Base-by-base conservation (phyloP, 129 eudicot genomes). In the Daucus carota region DNA sequence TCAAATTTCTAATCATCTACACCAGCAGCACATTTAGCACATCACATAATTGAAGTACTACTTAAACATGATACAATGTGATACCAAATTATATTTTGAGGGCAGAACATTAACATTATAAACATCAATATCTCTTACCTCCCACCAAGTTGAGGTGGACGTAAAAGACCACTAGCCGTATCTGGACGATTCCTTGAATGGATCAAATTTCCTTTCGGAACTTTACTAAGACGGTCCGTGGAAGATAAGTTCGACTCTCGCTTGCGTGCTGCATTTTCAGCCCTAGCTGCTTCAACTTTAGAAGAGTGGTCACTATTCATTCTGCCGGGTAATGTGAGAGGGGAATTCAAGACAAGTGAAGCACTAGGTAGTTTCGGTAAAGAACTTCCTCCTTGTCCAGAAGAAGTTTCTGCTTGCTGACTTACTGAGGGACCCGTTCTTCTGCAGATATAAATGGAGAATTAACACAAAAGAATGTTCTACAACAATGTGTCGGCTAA, bases 61-160 rank as follows among this genome's bases (percentile, higher is more conserved):
- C 22, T 2, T 20, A 15, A 17, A 22, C 73, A 68, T 10, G 14
- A 18, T n/a, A 68, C 4, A 20, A 57, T 38, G 29, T 9, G 13
- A 2, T 68, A 34, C 6, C 6, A 68, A 68, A 11, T 8, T 9
- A 38, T 34, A 7, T 9, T n/a, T 70, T 38, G 26, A 70, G 22
- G 50, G 22, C 2, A 12, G 22, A 24, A 4, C 6, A 20, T 41
- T 20, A n/a, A 70, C 32, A 36, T n/a, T n/a, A 36, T 4, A 44
- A 52, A 81, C 20, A 44, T 76, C 20, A 52, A 24, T 32, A 73
- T 73, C 86, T 73, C 86, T 85, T 70, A 90, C 98, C 98, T 93
- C 84, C 98, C 98, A 54, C 86, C 79, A 79, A 93, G 92, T 80
- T 93, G 98, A 74, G 98, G 98, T 81, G 98, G 98, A 78, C 81